phyloP scores from a whole-genome alignment of 176 grass and related monocot species.

The Luzula sylvatica region DNA sequence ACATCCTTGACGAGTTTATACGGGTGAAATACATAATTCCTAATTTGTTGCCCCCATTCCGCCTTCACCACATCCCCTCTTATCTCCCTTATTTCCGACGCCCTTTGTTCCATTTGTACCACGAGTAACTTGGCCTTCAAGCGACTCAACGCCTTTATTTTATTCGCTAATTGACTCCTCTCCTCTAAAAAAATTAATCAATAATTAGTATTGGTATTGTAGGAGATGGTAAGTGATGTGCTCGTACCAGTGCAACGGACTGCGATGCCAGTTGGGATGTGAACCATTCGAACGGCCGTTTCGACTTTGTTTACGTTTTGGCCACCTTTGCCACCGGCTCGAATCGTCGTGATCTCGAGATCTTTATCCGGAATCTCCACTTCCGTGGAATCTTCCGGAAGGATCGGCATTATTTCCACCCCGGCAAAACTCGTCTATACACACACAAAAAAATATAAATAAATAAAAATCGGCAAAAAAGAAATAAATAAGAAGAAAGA shows the following conservation, averaged over 20 bases:
- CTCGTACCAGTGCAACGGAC: constrained; percentile 77
- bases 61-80: constrained; percentile 85
- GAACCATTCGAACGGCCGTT: constrained; percentile 88
- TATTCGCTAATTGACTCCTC: constrained; percentile 83
- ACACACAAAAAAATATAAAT: too few species aligned
- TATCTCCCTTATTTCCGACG: constrained; percentile 90
- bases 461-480: constrained; percentile 6
- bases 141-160: constrained; percentile 71
- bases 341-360: constrained; percentile 77
- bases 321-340: constrained; percentile 91
- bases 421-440: constrained; percentile 95
- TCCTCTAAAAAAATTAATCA: constrained; percentile 52
- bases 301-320: constrained; percentile 99
- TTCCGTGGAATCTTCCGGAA: constrained; percentile 70
- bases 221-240: too few species aligned
- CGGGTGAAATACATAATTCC: constrained; percentile 96
- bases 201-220: background rate
- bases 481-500: background rate
- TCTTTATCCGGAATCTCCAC: constrained; percentile 95
- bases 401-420: constrained; percentile 90
- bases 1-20: constrained; percentile 98
- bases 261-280: constrained; percentile 82
- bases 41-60: constrained; percentile 97
- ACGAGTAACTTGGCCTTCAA: constrained; percentile 90
- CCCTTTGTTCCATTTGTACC: constrained; percentile 76